Conservation (phyloP, 2,329 filamentous ascomycete genomes). For the Sordariomycetes sp. region DNA sequence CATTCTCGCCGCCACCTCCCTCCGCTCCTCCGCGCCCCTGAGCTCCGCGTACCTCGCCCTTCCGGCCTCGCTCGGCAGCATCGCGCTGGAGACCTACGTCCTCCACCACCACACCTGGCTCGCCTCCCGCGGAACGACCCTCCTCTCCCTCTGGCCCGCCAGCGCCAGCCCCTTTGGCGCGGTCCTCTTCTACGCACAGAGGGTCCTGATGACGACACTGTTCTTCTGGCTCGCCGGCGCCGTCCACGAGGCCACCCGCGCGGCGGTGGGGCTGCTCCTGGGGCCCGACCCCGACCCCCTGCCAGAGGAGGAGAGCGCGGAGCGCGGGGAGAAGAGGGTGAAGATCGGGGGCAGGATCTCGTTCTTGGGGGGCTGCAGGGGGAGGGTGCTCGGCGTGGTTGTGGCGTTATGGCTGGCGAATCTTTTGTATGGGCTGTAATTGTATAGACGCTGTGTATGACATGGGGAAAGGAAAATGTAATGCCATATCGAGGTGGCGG, state of each 20-base stretch:
- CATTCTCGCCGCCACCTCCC: conserved; percentile 36
- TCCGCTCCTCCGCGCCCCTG: conserved; percentile 32
- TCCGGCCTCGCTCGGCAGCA: conserved; percentile 30
- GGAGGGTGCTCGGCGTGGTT: neutral
- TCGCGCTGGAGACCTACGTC: conserved; percentile 48
- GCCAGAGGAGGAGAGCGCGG: neutral
- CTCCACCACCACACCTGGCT: conserved; percentile 53
- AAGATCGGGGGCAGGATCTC: neutral
- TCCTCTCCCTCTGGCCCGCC: neutral
- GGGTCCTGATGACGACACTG: neutral
- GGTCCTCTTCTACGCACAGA: neutral
- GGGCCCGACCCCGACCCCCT: neutral
- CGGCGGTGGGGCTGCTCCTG: neutral
- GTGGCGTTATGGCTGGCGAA: neutral
- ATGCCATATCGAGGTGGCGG: neutral
- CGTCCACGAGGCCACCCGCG: neutral
- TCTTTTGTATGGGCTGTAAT: neutral
- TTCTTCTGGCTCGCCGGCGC: conserved; percentile 1
- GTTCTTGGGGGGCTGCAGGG: neutral
- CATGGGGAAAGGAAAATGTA: neutral
- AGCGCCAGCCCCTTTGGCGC: neutral
- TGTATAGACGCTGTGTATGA: neutral
- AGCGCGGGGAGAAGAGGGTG: neutral
- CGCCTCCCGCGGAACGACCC: conserved; percentile 20
- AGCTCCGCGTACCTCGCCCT: conserved; percentile 4